Evolutionary conservation across 306 rosid species (phyloP), one percentile per base, ranked within the genome.

Genomic region (Dryas alaskensis): DNA sequence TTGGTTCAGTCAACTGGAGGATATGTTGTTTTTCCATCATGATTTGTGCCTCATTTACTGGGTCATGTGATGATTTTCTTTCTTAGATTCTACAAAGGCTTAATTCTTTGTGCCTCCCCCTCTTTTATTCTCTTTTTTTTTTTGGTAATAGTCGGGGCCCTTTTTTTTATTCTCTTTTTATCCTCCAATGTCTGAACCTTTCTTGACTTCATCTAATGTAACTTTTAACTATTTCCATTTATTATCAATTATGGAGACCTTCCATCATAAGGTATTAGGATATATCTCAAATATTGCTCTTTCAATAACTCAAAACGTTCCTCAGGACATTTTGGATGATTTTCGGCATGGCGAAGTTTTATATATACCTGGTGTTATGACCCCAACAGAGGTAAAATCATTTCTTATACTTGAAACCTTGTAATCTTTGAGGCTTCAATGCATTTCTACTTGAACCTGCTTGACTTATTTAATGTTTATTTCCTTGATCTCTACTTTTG

Each of bases 321-420:
- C 16, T 64, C 90, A 93, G 98, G 92, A 84, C 78, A 86, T 91
- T 55, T 70, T 87, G 93, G 80, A 79, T 70, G 79, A 73, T 75
- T 67, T 76, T 65, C 76, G 19, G 65, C 65, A 69, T 75, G 50
- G 73, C 70, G 98, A 88, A 44, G 65, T 84, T 78, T 73, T 93
- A 73, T 93, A 91, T 72, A 91, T 91, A 74, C 98, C 98, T 9
- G 98, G 98, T 39, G 82, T 85, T 67, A 91, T 93, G 98, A 93
- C 93, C 78, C 98, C 98, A 81, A 89, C 98, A 40, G 97, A 93
- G 89, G 98, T 93, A 83, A 84, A 88, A n/a, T 44, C 59, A 71
- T 31, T 48, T 72, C 72, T 70, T 80, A 37, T 17, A 22, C 58
- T 39, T 65, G 10, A 39, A 51, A 3, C 14, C 74, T 51, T 27